A percentile compares a stretch with the other conserved stretches of the same genome.
phyloP scores from a whole-genome alignment of 208 protist species.

The Herpetomonas samuelpessoai region DNA sequence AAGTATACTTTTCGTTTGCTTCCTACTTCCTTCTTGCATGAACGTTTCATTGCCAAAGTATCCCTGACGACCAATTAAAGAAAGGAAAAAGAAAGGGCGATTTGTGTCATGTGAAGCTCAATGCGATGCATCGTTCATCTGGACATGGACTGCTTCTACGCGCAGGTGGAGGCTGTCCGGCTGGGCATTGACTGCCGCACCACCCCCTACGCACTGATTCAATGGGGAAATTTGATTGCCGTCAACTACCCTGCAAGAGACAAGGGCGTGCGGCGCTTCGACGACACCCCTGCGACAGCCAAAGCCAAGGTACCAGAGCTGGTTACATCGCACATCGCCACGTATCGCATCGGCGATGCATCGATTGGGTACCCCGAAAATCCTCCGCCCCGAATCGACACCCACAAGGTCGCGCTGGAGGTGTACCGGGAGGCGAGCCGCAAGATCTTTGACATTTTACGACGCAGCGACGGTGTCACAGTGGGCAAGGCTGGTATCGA shows the following conservation, averaged over 20 bases:
- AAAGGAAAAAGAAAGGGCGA: too few relatives aligned
- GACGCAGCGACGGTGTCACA: slow-evolving; percentile 34
- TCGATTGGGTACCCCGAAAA: slow-evolving; percentile 30
- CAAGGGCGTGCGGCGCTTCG: slow-evolving; percentile 63
- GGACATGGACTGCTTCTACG: slow-evolving; percentile 94
- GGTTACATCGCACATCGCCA: slow-evolving; percentile 25
- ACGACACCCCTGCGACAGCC: slow-evolving; percentile 12
- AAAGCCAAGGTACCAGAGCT: slow-evolving; percentile 5
- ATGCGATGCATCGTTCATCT: slow-evolving; percentile 54
- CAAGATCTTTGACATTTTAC: slow-evolving; percentile 67
- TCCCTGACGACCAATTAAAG: too few relatives aligned
- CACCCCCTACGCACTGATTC: slow-evolving; percentile 53
- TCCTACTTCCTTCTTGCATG: too few relatives aligned
- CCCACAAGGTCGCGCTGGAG: slow-evolving; percentile 83
- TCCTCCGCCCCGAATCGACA: slow-evolving; percentile 22
- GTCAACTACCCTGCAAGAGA: slow-evolving; percentile 87
- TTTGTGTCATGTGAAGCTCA: too few relatives aligned
- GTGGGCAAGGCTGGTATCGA: slow-evolving; percentile 81
- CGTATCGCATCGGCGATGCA: slow-evolving; percentile 28
- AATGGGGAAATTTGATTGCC: slow-evolving; percentile 84
- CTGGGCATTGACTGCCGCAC: slow-evolving; percentile 74
- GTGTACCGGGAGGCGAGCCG: slow-evolving; percentile 80
- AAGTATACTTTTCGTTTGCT: too few relatives aligned
- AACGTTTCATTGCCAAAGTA: too few relatives aligned
- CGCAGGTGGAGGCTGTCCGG: slow-evolving; percentile 84